Conservation (phyloP, 805 yeast genomes). For the Lipomyces yamanashiensis region DNA sequence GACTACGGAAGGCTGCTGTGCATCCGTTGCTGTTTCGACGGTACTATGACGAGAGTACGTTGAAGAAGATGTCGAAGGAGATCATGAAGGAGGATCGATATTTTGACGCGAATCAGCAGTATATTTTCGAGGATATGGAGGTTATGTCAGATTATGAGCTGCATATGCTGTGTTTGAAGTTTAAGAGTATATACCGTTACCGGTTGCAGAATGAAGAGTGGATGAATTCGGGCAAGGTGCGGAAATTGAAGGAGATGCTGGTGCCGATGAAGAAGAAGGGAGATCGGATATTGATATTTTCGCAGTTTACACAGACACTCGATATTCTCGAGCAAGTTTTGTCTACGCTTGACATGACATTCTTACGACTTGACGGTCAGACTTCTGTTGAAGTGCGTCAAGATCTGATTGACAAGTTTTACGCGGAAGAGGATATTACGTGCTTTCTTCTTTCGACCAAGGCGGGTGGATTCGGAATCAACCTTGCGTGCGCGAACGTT, state of each 20-base stretch:
- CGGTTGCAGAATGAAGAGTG: constrained; percentile 56
- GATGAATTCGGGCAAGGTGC: constrained; percentile 74
- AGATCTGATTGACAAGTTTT: constrained; percentile 84
- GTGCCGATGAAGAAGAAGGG: constrained; percentile 58
- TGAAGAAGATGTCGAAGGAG: constrained; percentile 71
- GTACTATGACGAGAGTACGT: constrained; percentile 58
- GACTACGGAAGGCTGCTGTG: constrained; percentile 85
- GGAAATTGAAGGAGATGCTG: constrained; percentile 60
- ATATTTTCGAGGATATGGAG: constrained; percentile 90
- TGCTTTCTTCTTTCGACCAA: constrained; percentile 88
- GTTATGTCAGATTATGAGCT: constrained; percentile 93
- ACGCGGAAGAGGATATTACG: constrained; percentile 79
- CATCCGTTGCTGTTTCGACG: constrained; percentile 87
- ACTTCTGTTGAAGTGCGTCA: constrained; percentile 94
- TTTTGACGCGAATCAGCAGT: constrained; percentile 70
- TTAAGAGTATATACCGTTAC: constrained; percentile 66
- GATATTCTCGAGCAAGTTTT: constrained; percentile 84
- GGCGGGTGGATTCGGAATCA: constrained; percentile 99
- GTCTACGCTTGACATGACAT: constrained; percentile 65
- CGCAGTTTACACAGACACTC: constrained; percentile 88
- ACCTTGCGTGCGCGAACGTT: constrained; percentile 90
- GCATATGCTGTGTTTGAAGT: constrained; percentile 70
- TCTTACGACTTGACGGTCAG: constrained; percentile 87
- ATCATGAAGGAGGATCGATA: constrained; percentile 85
- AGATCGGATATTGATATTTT: constrained; percentile 78